phyloP scores from a whole-genome alignment of 106 monocot species.

The Iris macrosiphon region DNA sequence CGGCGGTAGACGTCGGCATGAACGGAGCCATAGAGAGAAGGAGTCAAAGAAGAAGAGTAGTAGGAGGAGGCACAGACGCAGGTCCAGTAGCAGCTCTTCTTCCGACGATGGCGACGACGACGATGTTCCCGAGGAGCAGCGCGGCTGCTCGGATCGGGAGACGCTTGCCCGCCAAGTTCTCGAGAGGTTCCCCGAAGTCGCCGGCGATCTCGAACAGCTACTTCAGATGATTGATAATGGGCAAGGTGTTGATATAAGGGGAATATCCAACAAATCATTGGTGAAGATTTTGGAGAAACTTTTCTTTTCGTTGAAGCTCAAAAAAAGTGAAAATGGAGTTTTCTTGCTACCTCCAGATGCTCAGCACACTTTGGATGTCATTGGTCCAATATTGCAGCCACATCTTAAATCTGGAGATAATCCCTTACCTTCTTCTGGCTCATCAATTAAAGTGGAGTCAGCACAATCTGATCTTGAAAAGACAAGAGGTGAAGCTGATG shows the following conservation, averaged over 20 bases:
- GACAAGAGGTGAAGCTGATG: slow-evolving; percentile 10
- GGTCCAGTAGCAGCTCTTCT: too few species aligned
- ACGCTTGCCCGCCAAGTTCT: too few species aligned
- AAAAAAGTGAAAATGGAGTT: slow-evolving; percentile 37
- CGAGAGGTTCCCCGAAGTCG: too few species aligned
- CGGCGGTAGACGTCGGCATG: too few species aligned
- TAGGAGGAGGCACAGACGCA: too few species aligned
- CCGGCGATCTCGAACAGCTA: too few species aligned
- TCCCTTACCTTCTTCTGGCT: not conserved
- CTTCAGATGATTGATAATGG: slow-evolving; percentile 89
- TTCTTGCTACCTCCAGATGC: slow-evolving; percentile 50
- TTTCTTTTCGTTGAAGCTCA: slow-evolving; percentile 61
- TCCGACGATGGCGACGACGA: too few species aligned
- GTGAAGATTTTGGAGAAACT: slow-evolving; percentile 61
- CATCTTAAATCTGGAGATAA: slow-evolving; percentile 19
- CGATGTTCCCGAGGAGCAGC: too few species aligned
- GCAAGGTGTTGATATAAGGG: slow-evolving; percentile 75
- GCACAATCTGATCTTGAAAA: slow-evolving; percentile 8
- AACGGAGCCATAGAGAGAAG: too few species aligned
- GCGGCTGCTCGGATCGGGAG: too few species aligned
- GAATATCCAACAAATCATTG: slow-evolving; percentile 56
- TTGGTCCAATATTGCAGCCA: slow-evolving; percentile 35
- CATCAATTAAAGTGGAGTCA: slow-evolving; percentile 13
- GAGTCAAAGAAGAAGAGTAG: too few species aligned
- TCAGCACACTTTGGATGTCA: slow-evolving; percentile 36